These are phyloP conservation scores for Colletotrichum zoysiae DNA, from an alignment of 2,329 filamentous ascomycete species.

Conservation along the genomic window DNA sequence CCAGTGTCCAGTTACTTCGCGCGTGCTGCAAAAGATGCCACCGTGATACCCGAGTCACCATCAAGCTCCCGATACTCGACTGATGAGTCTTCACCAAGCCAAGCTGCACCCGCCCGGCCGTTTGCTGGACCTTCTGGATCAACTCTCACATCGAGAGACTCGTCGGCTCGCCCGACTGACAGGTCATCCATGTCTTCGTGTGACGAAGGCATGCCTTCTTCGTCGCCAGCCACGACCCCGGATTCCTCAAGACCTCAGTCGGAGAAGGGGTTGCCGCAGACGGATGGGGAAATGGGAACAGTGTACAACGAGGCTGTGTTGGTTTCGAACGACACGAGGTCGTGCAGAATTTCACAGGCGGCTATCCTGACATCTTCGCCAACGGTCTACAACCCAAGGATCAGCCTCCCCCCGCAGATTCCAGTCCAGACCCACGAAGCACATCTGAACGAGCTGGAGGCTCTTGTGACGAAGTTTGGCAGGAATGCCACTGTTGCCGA, in stretches of 20 bases:
- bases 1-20: conserved; percentile 37
- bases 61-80: conserved; percentile 38
- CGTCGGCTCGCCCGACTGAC: conserved; percentile 35
- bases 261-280: conserved; percentile 49
- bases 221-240: conserved; percentile 54
- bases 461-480: conserved; percentile 33
- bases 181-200: conserved; percentile 49
- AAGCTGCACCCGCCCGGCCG: conserved; percentile 18
- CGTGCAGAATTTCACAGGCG: conserved; percentile 37
- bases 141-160: conserved; percentile 28
- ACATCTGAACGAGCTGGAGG: conserved; percentile 35
- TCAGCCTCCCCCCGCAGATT: conserved; percentile 37
- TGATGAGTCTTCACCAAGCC: conserved; percentile 3
- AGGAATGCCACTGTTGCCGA: conserved; percentile 36
- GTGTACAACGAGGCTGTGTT: conserved; percentile 35
- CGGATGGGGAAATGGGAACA: conserved; percentile 37
- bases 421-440: conserved; percentile 28
- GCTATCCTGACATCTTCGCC: conserved; percentile 23
- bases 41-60: conserved; percentile 30
- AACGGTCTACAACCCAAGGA: conserved; percentile 23
- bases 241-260: conserved; percentile 57
- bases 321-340: conserved; percentile 37
- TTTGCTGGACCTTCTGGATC: conserved; percentile 23
- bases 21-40: conserved; percentile 18
- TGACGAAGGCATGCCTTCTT: conserved; percentile 52